Base-by-base conservation (phyloP, 2,329 filamentous ascomycete genomes). In the Epichloe aotearoae region DNA sequence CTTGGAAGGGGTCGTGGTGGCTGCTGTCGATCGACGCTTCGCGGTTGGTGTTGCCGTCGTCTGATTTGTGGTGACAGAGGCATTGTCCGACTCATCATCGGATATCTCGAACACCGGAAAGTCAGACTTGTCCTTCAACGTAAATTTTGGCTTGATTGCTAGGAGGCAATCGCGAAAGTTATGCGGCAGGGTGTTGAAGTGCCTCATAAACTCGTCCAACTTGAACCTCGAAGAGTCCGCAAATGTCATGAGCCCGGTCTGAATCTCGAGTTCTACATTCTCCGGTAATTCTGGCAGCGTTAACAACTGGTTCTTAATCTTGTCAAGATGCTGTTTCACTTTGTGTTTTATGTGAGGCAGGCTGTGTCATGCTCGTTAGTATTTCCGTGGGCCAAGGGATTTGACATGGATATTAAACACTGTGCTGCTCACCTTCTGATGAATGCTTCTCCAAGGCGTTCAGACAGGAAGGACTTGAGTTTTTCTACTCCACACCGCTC, bases 261-360 rank as follows among this genome's bases (percentile, higher is more conserved):
- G 74, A 0, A 94, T 74, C 10, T 82, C 78, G 0, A 82, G 70
- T n/a, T 82, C 75, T 0, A 88, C 77, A 42, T 88, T 86, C 0
- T 70, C 66, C 0, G 84, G 83, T 0, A 86, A 75, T 38, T 87
- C 83, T 0, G 86, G 86, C 0, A 90, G 73, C 0, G 66, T 67
- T 0, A 62, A 55, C 0, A 94, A 71, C 51, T 84, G 68, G 0
- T 60, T 57, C 1, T 79, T 69, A 2, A 89, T 78, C 0, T 70
- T 61, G 0, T 64, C 54, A 0, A 85, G 72, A 5, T 77, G 69
- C 0, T 58, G 56, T 4, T 74, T 66, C 0, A 79, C 68, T 46
- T 81, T 82, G 1, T 67, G 65, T 53, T 77, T 67, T 64, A 83
- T 69, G 62, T 74, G 62, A 58, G 82, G 58, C 65, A 84, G 39